Evolutionary conservation across 768 basidiomycete species (phyloP), one percentile per base, ranked within the genome.

Genomic region (Neoboletus magnificus): DNA sequence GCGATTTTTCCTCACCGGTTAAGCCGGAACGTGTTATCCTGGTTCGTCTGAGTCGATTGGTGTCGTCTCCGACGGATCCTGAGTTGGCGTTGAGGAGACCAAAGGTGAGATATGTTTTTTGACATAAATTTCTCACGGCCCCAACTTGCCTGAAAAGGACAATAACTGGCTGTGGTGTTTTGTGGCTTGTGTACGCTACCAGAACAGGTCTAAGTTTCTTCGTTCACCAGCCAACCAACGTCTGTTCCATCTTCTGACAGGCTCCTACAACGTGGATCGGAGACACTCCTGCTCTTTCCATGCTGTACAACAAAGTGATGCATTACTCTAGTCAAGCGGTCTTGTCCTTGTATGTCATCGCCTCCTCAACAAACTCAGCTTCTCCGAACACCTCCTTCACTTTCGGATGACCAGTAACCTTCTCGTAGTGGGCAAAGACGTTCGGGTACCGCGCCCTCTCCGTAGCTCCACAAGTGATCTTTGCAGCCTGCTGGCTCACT

Each of bases 371-470:
- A 32, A 71, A 62, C 12, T 36, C 59, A 3, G 48, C 50, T 20
- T 60, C 48, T 9, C 60, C 64, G 20, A 71, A 68, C 0, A 37
- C 47, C 3, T 52, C 54, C 52, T 61, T 64, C 45, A 66, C 43
- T 42, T 57, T 58, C 7, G 62, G 57, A 23, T 65, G 63, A 5
- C 49, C 48, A 0, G 55, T 50, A 6, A 70, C 62, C 44, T 27
- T 71, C 22, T 61, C 51, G 12, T 64, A 66, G 57, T 68, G 66
- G 29, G 60, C 56, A 57, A 66, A 70, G 32, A 70, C 22, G 27
- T 63, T 55, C 9, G 62, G 56, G 48, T 70, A 71, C 49, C 39
- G 54, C 5, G 48, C 60, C 50, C 70, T 70, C 57, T 72, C 70
- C 22, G 41, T 48, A 27, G 54, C 57, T 7, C 69, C 69, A 36